Percentiles rank a stretch among this genome's conserved stretches.
Evolutionary conservation across 1,284 basidiomycete genomes (phyloP).

Genomic region (Papiliotrema flavescens): DNA sequence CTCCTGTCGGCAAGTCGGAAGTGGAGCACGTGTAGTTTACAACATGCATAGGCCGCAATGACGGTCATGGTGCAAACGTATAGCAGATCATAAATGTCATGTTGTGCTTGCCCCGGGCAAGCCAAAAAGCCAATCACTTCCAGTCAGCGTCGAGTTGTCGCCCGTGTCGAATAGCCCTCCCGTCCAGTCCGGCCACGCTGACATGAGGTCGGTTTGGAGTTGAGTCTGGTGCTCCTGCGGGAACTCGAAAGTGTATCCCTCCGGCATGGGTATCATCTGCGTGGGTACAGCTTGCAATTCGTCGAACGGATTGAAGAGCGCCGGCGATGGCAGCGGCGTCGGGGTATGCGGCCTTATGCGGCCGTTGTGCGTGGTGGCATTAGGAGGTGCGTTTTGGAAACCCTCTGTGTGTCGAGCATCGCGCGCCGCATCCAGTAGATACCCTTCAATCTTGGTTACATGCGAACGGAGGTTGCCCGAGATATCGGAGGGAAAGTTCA

Average conservation of each 20-base stretch:
- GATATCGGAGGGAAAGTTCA: background rate
- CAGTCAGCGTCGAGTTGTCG: background rate
- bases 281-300: no score
- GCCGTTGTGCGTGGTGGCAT: background rate
- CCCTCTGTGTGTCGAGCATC: background rate
- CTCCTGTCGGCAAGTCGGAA: background rate
- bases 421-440: background rate
- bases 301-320: background rate
- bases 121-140: background rate
- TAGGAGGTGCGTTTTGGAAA: no score
- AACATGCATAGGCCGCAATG: no score
- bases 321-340: background rate
- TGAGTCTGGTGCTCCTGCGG: conserved; percentile 3
- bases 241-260: background rate
- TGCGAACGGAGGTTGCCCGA: conserved; percentile 1
- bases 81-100: no score
- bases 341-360: background rate
- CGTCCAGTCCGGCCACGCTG: conserved; percentile 1
- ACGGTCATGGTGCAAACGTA: no score
- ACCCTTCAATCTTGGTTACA: background rate
- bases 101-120: no score
- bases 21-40: background rate
- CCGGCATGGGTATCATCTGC: background rate
- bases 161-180: background rate
- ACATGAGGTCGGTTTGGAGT: conserved; percentile 2